Conservation (phyloP, 2,329 filamentous ascomycete species). For the Lachnellula arida region DNA sequence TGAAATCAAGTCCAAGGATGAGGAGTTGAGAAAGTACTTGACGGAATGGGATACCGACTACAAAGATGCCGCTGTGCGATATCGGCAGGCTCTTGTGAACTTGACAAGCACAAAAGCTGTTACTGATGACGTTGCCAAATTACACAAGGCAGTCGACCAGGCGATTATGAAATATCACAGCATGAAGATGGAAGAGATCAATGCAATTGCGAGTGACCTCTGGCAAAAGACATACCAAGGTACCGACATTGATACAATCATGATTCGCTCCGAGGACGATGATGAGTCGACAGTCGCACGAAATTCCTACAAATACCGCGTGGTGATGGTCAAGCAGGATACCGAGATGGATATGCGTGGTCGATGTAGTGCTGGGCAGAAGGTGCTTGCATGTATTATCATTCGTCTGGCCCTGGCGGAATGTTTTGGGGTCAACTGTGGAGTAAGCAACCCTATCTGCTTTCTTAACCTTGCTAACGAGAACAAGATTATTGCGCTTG, state of each 20-base stretch:
- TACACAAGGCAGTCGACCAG: constrained; percentile 79
- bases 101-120: constrained; percentile 90
- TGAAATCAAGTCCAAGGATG: constrained; percentile 77
- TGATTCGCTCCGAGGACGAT: constrained; percentile 90
- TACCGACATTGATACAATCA: constrained; percentile 93
- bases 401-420: constrained; percentile 94
- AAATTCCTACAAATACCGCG: constrained; percentile 92
- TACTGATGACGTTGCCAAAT: constrained; percentile 82
- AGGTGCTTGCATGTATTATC: constrained; percentile 94
- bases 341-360: constrained; percentile 99
- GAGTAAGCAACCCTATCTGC: constrained; percentile 37
- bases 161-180: constrained; percentile 97
- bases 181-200: constrained; percentile 98
- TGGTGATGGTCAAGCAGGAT: constrained; percentile 96
- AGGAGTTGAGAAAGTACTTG: constrained; percentile 67
- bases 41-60: constrained; percentile 83
- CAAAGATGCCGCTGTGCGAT: constrained; percentile 72
- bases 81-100: constrained; percentile 82
- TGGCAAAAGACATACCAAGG: constrained; percentile 97
- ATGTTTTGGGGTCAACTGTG: constrained; percentile 93
- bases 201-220: constrained; percentile 89
- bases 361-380: constrained; percentile 92
- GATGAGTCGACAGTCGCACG: constrained; percentile 44
- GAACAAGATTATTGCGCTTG: constrained; percentile 74
- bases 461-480: constrained; percentile 1